Evolutionary conservation across 2,329 filamentous ascomycete genomes (phyloP), one percentile per base, ranked within the genome.

Genomic region (Rhinocladiella mackenziei): DNA sequence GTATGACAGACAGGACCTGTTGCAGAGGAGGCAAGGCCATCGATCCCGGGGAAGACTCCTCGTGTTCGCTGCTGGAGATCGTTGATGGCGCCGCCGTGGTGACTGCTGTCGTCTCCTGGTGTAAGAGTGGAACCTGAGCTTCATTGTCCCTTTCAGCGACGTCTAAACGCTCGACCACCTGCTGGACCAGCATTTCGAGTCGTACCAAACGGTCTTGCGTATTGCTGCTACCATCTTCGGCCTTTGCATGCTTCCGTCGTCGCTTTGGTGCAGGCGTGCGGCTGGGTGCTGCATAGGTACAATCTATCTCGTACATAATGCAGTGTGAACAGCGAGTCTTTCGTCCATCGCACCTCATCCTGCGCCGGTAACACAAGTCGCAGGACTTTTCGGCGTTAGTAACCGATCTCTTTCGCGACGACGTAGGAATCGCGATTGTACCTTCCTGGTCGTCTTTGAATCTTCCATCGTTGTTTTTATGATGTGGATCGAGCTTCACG

Each of bases 251-350:
- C 3, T 14, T 13, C 17, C 19, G 20, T 26, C 33, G 5, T 14
- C 15, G 10, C 33, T 25, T 44, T 5, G 33, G 15, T 18, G 14
- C 8, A 10, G 32, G 8, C 14, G 17, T 35, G 33, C 41, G 39
- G 18, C 34, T 43, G 17, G 45, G 32, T 4, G 32, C 34, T 19
- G 4, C 28, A 33, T 28, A 48, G n/a, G 43, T 45, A 31, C 47
- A 50, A 13, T 38, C 33, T 11, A n/a, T 38, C 6, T 6, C 26
- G 35, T 50, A 36, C 15, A 39, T 57, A 41, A 60, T 53, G 43
- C 63, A 65, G 34, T 62, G 55, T 31, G 59, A 59, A 51, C 63
- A 65, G 28, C 56, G 58, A 47, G 63, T 62, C 32, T 60, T 60
- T 42, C 56, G 45, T 46, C 56, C 58, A 45, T 65, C 61, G 55